phyloP scores from a whole-genome alignment of 2,329 filamentous ascomycete genomes.

The Sphaerulina vaccinii region DNA sequence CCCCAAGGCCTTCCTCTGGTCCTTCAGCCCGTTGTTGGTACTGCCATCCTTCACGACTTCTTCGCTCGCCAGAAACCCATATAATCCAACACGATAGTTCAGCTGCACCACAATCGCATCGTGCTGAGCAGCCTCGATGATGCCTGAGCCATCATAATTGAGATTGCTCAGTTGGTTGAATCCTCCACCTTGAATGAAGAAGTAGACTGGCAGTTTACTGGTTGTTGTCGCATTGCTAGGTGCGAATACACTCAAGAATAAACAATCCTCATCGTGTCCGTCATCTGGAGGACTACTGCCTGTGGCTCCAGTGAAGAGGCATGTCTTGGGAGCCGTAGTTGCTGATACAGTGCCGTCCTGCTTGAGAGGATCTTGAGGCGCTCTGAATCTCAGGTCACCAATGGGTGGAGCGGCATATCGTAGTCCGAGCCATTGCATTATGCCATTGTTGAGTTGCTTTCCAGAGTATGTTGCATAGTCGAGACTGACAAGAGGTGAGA shows the following conservation, averaged over 20 bases:
- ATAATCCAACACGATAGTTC: slow-evolving; percentile 75
- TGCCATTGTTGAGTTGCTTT: slow-evolving; percentile 52
- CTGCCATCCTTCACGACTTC: slow-evolving; percentile 50
- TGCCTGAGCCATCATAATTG: slow-evolving; percentile 59
- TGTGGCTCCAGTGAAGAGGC: slow-evolving; percentile 31
- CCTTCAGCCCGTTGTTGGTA: slow-evolving; percentile 67
- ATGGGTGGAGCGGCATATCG: slow-evolving; percentile 70
- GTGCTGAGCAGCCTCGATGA: slow-evolving; percentile 59
- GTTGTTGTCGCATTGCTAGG: slow-evolving; percentile 52
- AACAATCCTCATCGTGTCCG: slow-evolving; percentile 63
- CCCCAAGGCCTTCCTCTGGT: slow-evolving; percentile 66
- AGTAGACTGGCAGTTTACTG: slow-evolving; percentile 66
- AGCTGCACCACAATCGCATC: slow-evolving; percentile 68
- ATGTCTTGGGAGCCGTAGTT: slow-evolving; percentile 44
- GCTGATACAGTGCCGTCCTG: slow-evolving; percentile 53
- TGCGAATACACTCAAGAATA: slow-evolving; percentile 65
- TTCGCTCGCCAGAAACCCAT: slow-evolving; percentile 66
- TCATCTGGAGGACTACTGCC: slow-evolving; percentile 21
- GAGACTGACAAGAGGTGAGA: slow-evolving; percentile 56
- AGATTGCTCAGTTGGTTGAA: slow-evolving; percentile 49
- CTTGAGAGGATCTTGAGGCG: slow-evolving; percentile 61
- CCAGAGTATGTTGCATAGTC: slow-evolving; percentile 68
- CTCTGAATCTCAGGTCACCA: slow-evolving; percentile 64
- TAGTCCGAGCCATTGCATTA: slow-evolving; percentile 72
- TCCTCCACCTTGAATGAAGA: slow-evolving; percentile 56